Evolutionary conservation across 352 stramenopile genomes (phyloP).

Genomic region (Hyaloperonospora arabidopsidis): DNA sequence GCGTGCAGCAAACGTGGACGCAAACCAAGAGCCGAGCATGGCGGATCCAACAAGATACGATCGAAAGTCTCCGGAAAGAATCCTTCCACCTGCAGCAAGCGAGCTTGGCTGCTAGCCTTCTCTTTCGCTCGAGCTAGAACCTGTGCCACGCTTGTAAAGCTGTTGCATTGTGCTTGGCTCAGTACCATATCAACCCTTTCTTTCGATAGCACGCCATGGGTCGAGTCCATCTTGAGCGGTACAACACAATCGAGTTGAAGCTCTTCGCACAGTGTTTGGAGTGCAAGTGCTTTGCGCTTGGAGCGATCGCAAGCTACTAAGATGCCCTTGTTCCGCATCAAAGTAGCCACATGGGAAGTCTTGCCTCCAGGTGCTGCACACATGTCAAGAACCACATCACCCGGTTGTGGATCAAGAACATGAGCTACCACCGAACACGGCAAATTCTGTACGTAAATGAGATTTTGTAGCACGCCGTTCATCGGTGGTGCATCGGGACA

Average conservation of each 20-base stretch:
- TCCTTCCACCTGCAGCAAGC: constrained; percentile 69
- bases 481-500: constrained; percentile 83
- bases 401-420: constrained; percentile 72
- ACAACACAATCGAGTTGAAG: constrained; percentile 53
- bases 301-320: constrained; percentile 88
- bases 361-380: constrained; percentile 92
- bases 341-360: constrained; percentile 87
- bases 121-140: constrained; percentile 51
- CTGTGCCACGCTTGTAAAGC: constrained; percentile 37
- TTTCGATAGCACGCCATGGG: constrained; percentile 70
- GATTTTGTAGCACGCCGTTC: constrained; percentile 70
- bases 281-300: constrained; percentile 76
- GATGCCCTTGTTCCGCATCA: constrained; percentile 86
- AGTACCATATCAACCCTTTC: constrained; percentile 19
- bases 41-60: constrained; percentile 89
- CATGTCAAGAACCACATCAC: constrained; percentile 90
- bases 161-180: constrained; percentile 5
- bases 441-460: constrained; percentile 91
- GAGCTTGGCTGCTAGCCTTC: constrained; percentile 39
- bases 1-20: constrained; percentile 86
- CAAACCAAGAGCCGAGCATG: constrained; percentile 88
- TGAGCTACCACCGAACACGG: constrained; percentile 89
- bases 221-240: constrained; percentile 78
- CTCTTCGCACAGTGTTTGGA: constrained; percentile 70
- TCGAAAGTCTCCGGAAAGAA: constrained; percentile 93